Evolutionary conservation across 495 filamentous ascomycete species (phyloP), one percentile per base, ranked within the genome.

Genomic region (Tricharina praecox): DNA sequence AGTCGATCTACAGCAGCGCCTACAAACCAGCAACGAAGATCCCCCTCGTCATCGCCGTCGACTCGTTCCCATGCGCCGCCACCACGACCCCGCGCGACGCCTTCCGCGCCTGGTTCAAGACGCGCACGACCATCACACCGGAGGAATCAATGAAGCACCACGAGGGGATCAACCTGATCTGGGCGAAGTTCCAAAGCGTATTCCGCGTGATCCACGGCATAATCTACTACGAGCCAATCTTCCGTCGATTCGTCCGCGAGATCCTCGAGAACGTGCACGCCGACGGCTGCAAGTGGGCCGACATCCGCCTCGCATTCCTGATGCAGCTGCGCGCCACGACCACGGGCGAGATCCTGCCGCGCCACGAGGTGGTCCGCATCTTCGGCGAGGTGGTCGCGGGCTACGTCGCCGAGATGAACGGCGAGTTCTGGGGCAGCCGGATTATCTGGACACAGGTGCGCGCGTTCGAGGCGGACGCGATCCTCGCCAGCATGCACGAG

Each of bases 181-280:
- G 85, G 83, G 59, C 67, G 13, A 83, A 85, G 60, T 93, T 93
- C 61, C 67, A 62, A 9, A 70, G 69, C 24, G 76, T 74, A 38
- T 90, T 93, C 62, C 64, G 66, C 0, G 68, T 85, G 1, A 66
- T 93, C 23, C 70, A 72, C 21, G 78, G 75, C 4, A 71, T 95
- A 21, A 63, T 93, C 15, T 81, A 75, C 64, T 93, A 95, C 63
- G 90, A 96, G 62, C 87, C 90, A 0, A 85, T 97, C 45, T 87
- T 85, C 65, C 77, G 85, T 20, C 66, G 67, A 21, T 88, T 82
- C 54, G 63, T 59, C 24, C 48, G 68, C 11, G 69, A 72, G 2
- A 64, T 94, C 52, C 71, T 90, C 52, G 64, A 66, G 11, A 67
- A 81, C 19, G 62, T 95, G 4, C 65, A 75, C 5, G 74, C 72